Evolutionary conservation across 129 eudicot genomes (phyloP), one percentile per base, ranked within the genome.

Genomic region (Helianthus tuberosus): DNA sequence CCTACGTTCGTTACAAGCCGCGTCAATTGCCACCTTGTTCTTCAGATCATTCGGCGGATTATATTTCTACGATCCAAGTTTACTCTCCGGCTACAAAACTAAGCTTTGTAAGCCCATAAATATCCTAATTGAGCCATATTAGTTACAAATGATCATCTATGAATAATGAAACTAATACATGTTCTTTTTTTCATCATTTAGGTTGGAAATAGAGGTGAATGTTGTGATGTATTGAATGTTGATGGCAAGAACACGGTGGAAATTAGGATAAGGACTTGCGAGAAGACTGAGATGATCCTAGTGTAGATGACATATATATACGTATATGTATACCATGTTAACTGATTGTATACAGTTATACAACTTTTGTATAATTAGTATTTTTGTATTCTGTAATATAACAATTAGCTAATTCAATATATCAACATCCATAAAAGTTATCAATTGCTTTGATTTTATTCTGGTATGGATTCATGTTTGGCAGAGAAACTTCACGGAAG

Each of bases 151-250:
- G 35, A 54, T 54, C 3, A 2, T 5, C 1, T 60, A 32, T 60
- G 36, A 46, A 52, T 6, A 8, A 61, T 61, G 27, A 32, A 60
- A 61, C 44, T 61, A 29, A 61, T 32, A 32, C 12, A 2, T 61
- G 36, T 61, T 52, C 44, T 29, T 48, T 39, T 43, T 14, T 10
- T 43, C 5, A 15, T 59, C 9, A 71, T 39, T 27, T 81, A 89
- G 96, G 83, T 58, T 47, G 96, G 76, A 75, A 81, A 79, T 57
- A 80, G 89, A 83, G 84, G 93, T 53, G 96, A 90, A 74, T 87
- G 96, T 46, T 87, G 96, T 49, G 96, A 90, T 69, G 64, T 87
- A 60, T 16, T 81, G 48, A 39, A 79, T 14, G 63, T 66, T 13
- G 75, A 73, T 66, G 81, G 54, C 25, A 47, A 23, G 44, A 69